Evolutionary conservation across 2,329 filamentous ascomycete genomes (phyloP).

Genomic region (Cryphonectria radicalis): DNA sequence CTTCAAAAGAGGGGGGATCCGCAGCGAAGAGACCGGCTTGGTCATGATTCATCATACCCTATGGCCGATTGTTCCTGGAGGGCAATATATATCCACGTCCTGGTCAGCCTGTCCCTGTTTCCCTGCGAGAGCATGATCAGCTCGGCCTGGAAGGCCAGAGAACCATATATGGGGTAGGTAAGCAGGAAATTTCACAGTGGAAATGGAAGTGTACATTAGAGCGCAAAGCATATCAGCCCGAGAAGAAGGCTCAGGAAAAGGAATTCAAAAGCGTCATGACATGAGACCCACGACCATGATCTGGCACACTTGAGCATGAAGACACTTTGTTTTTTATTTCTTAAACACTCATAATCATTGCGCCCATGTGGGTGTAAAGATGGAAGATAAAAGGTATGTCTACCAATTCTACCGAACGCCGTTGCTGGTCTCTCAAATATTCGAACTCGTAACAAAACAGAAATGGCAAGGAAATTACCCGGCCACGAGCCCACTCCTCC

Average conservation of each 20-base stretch:
- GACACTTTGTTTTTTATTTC: too few species aligned
- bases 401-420: background rate
- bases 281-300: background rate
- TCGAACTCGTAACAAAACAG: background rate
- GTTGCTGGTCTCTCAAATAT: background rate
- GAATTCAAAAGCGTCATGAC: constrained; percentile 9
- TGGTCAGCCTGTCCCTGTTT: background rate
- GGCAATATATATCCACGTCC: background rate
- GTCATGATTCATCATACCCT: background rate
- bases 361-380: background rate
- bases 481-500: too few species aligned
- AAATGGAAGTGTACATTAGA: constrained; percentile 22
- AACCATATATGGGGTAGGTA: background rate
- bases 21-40: background rate
- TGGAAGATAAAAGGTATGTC: background rate
- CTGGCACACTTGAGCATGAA: background rate
- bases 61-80: background rate
- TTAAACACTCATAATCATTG: background rate
- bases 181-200: background rate
- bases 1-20: background rate
- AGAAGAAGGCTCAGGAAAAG: background rate
- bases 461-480: background rate
- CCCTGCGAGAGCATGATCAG: background rate
- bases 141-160: background rate
- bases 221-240: constrained; percentile 15